phyloP scores from a whole-genome alignment of 2,329 filamentous ascomycete species.

The Calonectria ilicicola region DNA sequence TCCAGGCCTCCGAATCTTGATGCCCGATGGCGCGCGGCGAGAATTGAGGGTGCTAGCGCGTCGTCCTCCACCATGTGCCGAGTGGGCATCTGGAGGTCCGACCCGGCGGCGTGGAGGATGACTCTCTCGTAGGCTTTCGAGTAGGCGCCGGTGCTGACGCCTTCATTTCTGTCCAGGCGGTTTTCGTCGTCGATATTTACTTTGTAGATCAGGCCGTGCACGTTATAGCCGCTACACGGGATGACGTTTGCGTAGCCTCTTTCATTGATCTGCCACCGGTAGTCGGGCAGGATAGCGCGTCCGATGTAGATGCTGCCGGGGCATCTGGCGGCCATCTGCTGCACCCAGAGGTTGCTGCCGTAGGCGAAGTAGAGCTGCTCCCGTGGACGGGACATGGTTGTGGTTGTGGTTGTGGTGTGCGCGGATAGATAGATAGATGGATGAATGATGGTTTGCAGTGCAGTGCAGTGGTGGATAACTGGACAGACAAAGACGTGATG shows the following conservation, averaged over 20 bases:
- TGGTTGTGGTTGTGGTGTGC: too few species aligned
- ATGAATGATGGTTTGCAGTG: too few species aligned
- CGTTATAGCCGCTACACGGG: slow-evolving; percentile 1
- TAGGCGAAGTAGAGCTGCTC: slow-evolving; percentile 19
- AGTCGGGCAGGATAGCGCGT: not conserved
- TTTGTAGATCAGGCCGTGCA: not conserved
- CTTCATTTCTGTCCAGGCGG: not conserved
- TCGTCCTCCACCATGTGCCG: not conserved
- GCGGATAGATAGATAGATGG: not conserved
- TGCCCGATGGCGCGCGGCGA: not conserved
- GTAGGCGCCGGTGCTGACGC: not conserved
- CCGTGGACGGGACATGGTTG: not conserved
- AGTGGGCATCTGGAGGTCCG: not conserved
- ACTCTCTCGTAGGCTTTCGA: not conserved
- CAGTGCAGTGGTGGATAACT: too few species aligned
- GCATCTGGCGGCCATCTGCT: slow-evolving; percentile 18
- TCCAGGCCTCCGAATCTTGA: not conserved
- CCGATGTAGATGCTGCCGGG: slow-evolving; percentile 15
- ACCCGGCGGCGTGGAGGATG: not conserved
- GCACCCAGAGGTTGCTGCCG: slow-evolving; percentile 19
- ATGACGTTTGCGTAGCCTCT: slow-evolving; percentile 19
- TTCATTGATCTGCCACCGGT: slow-evolving; percentile 20
- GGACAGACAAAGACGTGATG: too few species aligned
- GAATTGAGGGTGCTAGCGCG: not conserved
- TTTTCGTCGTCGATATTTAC: not conserved